Percentiles rank a stretch among this genome's conserved stretches.
Evolutionary conservation across 768 basidiomycete species (phyloP).

Genomic region (Trametes elegans): DNA sequence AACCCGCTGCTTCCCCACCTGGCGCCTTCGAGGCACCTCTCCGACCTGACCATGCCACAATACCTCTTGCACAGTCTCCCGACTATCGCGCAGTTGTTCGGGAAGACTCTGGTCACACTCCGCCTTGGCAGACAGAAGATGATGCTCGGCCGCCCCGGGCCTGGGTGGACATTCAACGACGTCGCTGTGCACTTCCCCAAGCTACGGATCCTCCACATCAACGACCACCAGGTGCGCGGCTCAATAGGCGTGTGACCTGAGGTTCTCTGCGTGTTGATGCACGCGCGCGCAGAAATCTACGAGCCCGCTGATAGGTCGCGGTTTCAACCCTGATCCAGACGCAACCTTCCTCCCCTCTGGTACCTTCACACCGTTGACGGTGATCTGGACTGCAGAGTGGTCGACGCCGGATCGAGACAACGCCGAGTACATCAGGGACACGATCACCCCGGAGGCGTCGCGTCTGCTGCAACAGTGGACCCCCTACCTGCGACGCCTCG

Average conservation of each 20-base stretch:
- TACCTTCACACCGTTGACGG: not conserved
- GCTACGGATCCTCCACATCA: not conserved
- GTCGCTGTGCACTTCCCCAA: not conserved
- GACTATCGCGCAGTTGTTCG: not conserved
- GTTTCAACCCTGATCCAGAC: not conserved
- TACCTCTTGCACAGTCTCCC: not conserved
- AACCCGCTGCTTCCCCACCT: not conserved
- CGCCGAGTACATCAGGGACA: not conserved
- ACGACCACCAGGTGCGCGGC: not conserved
- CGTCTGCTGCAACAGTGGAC: not conserved
- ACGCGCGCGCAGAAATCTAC: not conserved
- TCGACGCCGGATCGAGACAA: not conserved
- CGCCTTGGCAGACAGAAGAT: not conserved
- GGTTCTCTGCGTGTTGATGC: not conserved
- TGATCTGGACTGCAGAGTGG: not conserved
- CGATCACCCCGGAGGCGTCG: not conserved
- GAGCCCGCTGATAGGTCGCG: not conserved
- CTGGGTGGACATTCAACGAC: not conserved
- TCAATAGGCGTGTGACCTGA: not conserved
- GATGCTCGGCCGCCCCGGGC: conserved; percentile 3
- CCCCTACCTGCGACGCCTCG: not conserved
- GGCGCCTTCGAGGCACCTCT: not conserved
- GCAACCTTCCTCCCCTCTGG: too few species aligned
- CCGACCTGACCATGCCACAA: not conserved
- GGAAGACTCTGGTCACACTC: not conserved